These are phyloP conservation scores for Chlorella variabilis DNA, from an alignment of 163 green algal species.

Conservation along the genomic window DNA sequence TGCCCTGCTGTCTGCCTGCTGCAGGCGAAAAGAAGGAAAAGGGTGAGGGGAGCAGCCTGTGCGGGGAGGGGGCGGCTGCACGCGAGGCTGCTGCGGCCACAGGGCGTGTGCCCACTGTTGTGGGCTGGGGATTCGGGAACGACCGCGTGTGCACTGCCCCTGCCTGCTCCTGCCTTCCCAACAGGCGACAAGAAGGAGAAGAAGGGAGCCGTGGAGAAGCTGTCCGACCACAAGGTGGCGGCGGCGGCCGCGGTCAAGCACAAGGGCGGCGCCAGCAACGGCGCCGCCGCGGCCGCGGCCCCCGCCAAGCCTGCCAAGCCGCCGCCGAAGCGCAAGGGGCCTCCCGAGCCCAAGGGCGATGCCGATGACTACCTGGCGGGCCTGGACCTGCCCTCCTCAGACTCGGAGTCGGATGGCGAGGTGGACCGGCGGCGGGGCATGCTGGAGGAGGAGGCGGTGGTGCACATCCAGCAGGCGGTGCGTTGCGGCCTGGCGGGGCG, in stretches of 20 bases:
- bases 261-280: conserved; percentile 20
- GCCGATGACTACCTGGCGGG: conserved; percentile 63
- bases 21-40: too few relatives aligned
- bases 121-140: too few relatives aligned
- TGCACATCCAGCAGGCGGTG: conserved; percentile 13
- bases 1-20: neutral
- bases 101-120: too few relatives aligned
- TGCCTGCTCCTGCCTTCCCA: too few relatives aligned
- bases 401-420: conserved; percentile 46
- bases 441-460: conserved; percentile 2
- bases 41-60: too few relatives aligned
- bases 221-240: conserved; percentile 15
- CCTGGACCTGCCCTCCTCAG: conserved; percentile 61
- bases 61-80: too few relatives aligned
- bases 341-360: conserved; percentile 27
- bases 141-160: too few relatives aligned
- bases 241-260: neutral
- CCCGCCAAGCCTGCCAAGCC: conserved; percentile 31
- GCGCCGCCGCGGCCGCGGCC: neutral
- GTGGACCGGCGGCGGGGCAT: conserved; percentile 11
- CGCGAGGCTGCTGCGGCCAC: too few relatives aligned
- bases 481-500: too few relatives aligned
- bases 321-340: conserved; percentile 4
- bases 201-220: conserved; percentile 32
- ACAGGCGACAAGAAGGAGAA: conserved; percentile 43